Base-by-base conservation (phyloP, 257 asterid genomes). In the Nyctanthes arbortristis region DNA sequence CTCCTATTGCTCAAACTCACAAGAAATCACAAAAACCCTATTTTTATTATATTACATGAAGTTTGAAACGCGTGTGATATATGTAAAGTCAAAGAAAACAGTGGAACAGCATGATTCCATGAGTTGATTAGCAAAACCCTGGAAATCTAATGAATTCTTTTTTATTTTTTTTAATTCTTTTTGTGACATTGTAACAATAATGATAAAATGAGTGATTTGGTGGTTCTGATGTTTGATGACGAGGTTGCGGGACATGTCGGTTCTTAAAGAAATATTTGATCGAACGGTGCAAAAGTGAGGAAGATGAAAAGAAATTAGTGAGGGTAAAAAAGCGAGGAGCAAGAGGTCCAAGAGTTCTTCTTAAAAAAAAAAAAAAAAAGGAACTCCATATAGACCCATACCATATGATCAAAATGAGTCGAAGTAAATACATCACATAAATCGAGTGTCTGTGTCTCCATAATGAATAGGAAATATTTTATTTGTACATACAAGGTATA, bases 61-160 rank as follows among this genome's bases (percentile, higher is more conserved):
- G 43, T 34, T 62, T 45, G 33, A 31, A 64, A 72, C 72, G 54
- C 64, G 65, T 70, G 65, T 9, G 13, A 39, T 33, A n/a, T 73
- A 61, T 60, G 63, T 76, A 73, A 73, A 71, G 81, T 77, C 79
- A 78, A 74, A 40, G 66, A 63, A 20, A 61, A 34, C 52, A 33
- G 69, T 73, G 18, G 54, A 61, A 34, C 31, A 24, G 65, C 29
- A 54, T 32, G 68, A 61, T 43, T 54, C 69, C 31, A 66, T 43
- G 18, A 65, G 30, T 45, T 28, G 39, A 43, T 45, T 65, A 28
- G 70, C 70, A 47, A 66, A 52, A 32, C 43, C 54, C 47, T 9
- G 4, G 13, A 45, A n/a, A 65, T 43, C 47, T 30, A 35, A 20
- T 31, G 18, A n/a, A n/a, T 61, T 61, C 5, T 54, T 24, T 30